A percentile compares a stretch with the other conserved stretches of the same genome.
phyloP scores from a whole-genome alignment of 2,329 filamentous ascomycete genomes.

The Fonsecaea pedrosoi region DNA sequence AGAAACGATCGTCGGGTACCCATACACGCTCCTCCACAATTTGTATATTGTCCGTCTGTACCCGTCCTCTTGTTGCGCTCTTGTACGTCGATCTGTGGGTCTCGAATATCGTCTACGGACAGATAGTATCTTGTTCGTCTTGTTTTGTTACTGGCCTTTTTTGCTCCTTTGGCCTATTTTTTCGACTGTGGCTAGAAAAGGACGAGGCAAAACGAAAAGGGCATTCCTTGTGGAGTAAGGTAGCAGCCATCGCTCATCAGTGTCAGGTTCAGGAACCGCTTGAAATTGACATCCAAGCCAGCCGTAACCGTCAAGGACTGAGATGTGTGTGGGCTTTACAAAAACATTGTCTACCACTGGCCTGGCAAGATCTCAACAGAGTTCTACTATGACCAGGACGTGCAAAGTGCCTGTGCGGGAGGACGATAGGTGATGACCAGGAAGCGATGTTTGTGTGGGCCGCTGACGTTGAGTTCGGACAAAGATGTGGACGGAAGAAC shows the following conservation, averaged over 20 bases:
- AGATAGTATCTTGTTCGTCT: background rate
- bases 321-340: background rate
- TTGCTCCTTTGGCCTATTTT: background rate
- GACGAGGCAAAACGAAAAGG: background rate
- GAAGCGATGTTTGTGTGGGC: slow-evolving; percentile 1
- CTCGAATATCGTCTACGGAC: background rate
- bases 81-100: background rate
- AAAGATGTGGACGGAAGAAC: slow-evolving; percentile 7
- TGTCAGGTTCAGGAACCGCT: background rate
- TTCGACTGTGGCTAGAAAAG: background rate
- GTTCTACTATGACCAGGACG: too few relatives aligned
- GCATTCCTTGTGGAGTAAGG: slow-evolving; percentile 16
- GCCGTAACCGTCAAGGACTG: background rate
- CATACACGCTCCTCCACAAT: background rate
- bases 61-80: background rate
- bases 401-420: background rate
- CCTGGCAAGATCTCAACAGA: background rate
- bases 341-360: background rate
- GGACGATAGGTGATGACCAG: background rate
- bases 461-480: slow-evolving; percentile 3
- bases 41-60: background rate
- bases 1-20: slow-evolving; percentile 9
- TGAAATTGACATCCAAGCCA: background rate
- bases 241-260: slow-evolving; percentile 1
- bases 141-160: background rate